A percentile compares a stretch with the other conserved stretches of the same genome.
phyloP scores from a whole-genome alignment of 805 yeast genomes.

The Lipomyces spencermartinsiae region DNA sequence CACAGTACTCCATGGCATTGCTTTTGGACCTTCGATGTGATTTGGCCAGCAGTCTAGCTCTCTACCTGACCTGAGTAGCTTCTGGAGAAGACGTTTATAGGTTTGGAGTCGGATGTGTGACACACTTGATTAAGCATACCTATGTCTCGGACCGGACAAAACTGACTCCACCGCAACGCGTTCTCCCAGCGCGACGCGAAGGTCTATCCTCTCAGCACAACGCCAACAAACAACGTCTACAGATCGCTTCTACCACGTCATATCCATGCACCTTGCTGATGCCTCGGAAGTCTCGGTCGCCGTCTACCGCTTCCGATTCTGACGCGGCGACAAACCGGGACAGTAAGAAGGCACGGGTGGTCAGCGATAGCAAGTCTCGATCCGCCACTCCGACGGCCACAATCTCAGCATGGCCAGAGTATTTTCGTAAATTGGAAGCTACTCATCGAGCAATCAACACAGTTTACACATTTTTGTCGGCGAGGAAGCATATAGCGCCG shows the following conservation, averaged over 20 bases:
- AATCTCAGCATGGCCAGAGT: conserved; percentile 12
- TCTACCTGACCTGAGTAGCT: no score
- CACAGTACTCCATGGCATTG: no score
- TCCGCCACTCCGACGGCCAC: background rate
- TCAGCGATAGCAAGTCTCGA: background rate
- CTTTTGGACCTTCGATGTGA: no score
- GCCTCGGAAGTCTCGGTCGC: background rate
- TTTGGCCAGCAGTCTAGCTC: no score
- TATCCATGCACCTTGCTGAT: background rate
- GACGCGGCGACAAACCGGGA: background rate
- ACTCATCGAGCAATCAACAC: conserved; percentile 45
- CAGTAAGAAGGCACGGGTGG: background rate
- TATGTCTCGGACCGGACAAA: background rate
- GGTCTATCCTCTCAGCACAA: background rate
- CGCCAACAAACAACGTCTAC: background rate
- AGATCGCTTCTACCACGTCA: background rate
- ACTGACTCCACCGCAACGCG: background rate
- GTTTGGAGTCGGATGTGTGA: background rate
- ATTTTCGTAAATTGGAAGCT: conserved; percentile 18
- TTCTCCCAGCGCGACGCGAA: background rate
- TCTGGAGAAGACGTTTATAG: no score
- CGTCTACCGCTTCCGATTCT: background rate
- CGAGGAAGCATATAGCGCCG: conserved; percentile 65
- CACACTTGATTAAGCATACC: background rate
- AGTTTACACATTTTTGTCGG: conserved; percentile 65